Evolutionary conservation across 2,329 filamentous ascomycete species (phyloP).

Genomic region (Cadophora sp.): DNA sequence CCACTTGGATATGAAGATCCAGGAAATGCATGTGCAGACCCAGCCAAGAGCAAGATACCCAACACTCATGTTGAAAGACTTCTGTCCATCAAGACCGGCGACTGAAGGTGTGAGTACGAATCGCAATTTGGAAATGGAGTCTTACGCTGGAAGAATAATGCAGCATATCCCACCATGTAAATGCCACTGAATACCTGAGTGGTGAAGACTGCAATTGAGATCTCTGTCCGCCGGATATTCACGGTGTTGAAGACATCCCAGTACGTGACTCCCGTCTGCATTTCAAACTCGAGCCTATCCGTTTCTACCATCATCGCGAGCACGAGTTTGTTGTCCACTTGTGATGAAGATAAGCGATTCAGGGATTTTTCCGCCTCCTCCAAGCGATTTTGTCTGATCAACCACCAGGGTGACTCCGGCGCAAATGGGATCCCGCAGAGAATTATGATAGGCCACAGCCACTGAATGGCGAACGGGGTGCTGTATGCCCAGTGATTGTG

Average conservation of each 20-base stretch:
- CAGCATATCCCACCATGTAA: conserved; percentile 67
- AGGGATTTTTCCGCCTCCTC: conserved; percentile 49
- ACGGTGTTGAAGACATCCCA: conserved; percentile 59
- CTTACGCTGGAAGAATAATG: conserved; percentile 60
- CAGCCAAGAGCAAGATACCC: conserved; percentile 67
- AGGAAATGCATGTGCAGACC: conserved; percentile 68
- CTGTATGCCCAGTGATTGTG: conserved; percentile 40
- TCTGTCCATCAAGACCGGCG: conserved; percentile 61
- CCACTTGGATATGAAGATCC: conserved; percentile 67
- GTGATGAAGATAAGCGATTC: conserved; percentile 35
- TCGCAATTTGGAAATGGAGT: conserved; percentile 45
- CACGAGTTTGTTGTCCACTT: conserved; percentile 50
- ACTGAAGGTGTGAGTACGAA: conserved; percentile 48
- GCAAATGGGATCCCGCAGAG: conserved; percentile 55
- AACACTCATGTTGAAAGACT: conserved; percentile 65
- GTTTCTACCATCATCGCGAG: conserved; percentile 63
- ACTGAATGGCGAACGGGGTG: conserved; percentile 52
- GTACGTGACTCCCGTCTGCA: conserved; percentile 52
- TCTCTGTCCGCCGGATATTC: conserved; percentile 61
- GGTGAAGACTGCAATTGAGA: conserved; percentile 60
- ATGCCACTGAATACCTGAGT: conserved; percentile 69
- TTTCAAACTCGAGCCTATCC: conserved; percentile 58
- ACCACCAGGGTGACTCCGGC: conserved; percentile 58
- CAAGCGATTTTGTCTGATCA: conserved; percentile 52
- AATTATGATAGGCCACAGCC: conserved; percentile 57